These are phyloP conservation scores for Desmodesmus armatus DNA, from an alignment of 139 green algal genomes.

Conservation along the genomic window DNA sequence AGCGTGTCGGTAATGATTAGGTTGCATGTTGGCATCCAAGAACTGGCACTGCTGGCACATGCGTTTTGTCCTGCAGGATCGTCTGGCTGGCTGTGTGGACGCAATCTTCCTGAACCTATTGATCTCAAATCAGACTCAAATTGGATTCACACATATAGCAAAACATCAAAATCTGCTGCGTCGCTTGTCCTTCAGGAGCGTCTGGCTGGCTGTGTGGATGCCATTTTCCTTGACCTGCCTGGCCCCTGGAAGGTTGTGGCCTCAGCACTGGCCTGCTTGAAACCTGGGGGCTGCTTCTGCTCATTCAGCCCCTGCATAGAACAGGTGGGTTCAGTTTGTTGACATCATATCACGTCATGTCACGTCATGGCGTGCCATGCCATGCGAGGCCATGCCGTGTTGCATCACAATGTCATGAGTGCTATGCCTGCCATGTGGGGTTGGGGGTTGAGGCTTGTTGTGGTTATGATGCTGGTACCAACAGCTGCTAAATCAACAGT, in stretches of 20 bases:
- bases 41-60: no score
- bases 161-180: neutral
- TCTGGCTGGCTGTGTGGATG: conserved; percentile 70
- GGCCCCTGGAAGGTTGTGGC: conserved; percentile 85
- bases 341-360: no score
- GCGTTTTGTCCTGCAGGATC: conserved; percentile 3
- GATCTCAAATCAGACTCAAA: no score
- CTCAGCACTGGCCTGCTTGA: conserved; percentile 65
- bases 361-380: no score
- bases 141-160: no score
- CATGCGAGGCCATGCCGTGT: no score
- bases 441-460: no score
- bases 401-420: no score
- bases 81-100: conserved; percentile 65
- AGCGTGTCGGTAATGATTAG: no score
- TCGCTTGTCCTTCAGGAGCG: conserved; percentile 12
- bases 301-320: conserved; percentile 99
- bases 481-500: neutral
- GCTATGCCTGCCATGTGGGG: no score
- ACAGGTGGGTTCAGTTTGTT: conserved; percentile 84
- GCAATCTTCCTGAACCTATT: conserved; percentile 97
- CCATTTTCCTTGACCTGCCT: conserved; percentile 96
- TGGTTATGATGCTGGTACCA: neutral
- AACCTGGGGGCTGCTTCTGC: conserved; percentile 85
- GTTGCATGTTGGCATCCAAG: no score